Conservation (phyloP, 306 rosid species). For the Coriaria nepalensis region DNA sequence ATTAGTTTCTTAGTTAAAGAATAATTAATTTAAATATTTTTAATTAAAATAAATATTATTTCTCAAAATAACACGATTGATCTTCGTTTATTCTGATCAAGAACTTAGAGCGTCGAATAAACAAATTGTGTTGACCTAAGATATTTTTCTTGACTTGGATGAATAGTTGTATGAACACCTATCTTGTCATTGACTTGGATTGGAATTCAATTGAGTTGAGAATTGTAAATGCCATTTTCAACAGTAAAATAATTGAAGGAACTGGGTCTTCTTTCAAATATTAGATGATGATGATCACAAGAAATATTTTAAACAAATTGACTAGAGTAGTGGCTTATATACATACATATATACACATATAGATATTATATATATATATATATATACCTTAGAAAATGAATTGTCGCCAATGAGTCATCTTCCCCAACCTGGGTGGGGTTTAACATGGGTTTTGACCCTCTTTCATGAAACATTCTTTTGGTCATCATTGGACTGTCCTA, state of each 20-base stretch:
- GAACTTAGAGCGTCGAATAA: too few relatives aligned
- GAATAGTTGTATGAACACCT: slow-evolving; percentile 20
- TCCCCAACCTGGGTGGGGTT: slow-evolving; percentile 43
- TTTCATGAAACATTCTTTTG: slow-evolving; percentile 62
- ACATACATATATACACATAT: too few relatives aligned
- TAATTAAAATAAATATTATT: too few relatives aligned
- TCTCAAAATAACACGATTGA: too few relatives aligned
- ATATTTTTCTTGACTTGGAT: too few relatives aligned
- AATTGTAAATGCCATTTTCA: slow-evolving; percentile 25
- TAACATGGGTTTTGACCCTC: slow-evolving; percentile 93
- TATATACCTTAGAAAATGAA: too few relatives aligned
- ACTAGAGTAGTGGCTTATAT: slow-evolving; percentile 53
- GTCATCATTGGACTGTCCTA: slow-evolving; percentile 29
- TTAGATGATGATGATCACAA: slow-evolving; percentile 45
- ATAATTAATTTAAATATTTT: too few relatives aligned
- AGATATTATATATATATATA: too few relatives aligned
- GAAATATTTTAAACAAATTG: slow-evolving; percentile 18
- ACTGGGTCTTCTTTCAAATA: slow-evolving; percentile 15
- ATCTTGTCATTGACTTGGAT: slow-evolving; percentile 64
- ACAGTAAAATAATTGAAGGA: slow-evolving; percentile 22
- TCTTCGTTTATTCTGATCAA: too few relatives aligned
- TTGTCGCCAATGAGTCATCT: background rate
- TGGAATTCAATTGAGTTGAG: slow-evolving; percentile 22
- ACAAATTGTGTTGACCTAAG: too few relatives aligned
- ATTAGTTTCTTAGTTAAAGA: too few relatives aligned